These are phyloP conservation scores for Candida vaughaniae DNA, from an alignment of 805 yeast genomes.

Conservation along the genomic window DNA sequence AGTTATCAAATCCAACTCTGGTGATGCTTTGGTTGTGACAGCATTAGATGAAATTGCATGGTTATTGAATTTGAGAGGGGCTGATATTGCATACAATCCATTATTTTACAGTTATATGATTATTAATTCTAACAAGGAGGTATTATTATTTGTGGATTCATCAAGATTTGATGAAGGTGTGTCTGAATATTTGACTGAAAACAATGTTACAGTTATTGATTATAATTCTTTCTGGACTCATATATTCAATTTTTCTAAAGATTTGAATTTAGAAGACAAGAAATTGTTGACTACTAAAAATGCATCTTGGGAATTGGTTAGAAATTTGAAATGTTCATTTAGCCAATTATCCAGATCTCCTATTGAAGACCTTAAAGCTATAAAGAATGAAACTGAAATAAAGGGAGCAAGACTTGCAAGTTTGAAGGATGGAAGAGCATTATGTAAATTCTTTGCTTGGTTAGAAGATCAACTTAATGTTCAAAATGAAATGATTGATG, in stretches of 20 bases:
- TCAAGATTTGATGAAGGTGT: constrained; percentile 36
- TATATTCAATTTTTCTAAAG: constrained; percentile 38
- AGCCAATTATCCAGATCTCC: constrained; percentile 33
- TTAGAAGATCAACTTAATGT: constrained; percentile 51
- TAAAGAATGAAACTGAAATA: constrained; percentile 50
- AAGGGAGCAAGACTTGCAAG: constrained; percentile 53
- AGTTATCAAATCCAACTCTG: constrained; percentile 22
- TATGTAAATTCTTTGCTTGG: constrained; percentile 56
- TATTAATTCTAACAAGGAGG: constrained; percentile 23
- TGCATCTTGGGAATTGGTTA: constrained; percentile 41
- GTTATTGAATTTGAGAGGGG: constrained; percentile 53
- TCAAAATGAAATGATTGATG: constrained; percentile 46
- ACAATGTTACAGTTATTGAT: constrained; percentile 31
- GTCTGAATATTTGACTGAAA: constrained; percentile 20
- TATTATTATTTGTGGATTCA: constrained; percentile 44
- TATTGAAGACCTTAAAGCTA: constrained; percentile 50
- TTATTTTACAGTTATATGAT: constrained; percentile 47
- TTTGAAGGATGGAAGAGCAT: constrained; percentile 58
- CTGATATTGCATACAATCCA: constrained; percentile 55
- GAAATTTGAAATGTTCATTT: constrained; percentile 31
- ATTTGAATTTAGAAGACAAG: constrained; percentile 28
- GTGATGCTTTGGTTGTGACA: constrained; percentile 40
- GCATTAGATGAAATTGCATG: constrained; percentile 56
- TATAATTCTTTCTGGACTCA: constrained; percentile 49
- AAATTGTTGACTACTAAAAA: constrained; percentile 29